Percentiles rank a stretch among this genome's conserved stretches.
Conservation (phyloP, 208 protist genomes). For the Leptomonas pyrrhocoris region DNA sequence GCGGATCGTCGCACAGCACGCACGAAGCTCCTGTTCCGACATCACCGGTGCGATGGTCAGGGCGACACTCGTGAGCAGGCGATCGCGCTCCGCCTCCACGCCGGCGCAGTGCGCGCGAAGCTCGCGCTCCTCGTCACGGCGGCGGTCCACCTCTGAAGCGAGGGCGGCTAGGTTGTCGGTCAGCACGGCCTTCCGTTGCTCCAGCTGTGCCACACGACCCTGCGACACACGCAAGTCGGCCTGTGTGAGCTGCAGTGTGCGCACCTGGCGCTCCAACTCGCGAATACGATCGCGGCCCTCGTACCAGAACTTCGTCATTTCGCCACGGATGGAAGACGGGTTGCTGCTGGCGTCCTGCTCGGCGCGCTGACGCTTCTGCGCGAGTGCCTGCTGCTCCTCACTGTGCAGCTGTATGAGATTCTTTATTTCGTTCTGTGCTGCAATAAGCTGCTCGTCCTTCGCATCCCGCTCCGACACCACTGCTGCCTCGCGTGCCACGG, state of each 20-base stretch:
- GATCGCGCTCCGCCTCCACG: constrained; percentile 72
- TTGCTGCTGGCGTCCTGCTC: constrained; percentile 46
- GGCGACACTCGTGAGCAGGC: constrained; percentile 40
- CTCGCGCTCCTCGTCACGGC: constrained; percentile 60
- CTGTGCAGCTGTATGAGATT: constrained; percentile 38
- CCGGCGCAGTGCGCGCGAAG: constrained; percentile 59
- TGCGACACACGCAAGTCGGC: constrained; percentile 44
- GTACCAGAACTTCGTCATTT: constrained; percentile 75
- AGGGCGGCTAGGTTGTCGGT: constrained; percentile 52
- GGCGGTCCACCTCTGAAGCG: constrained; percentile 50
- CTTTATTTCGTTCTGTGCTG: constrained; percentile 22
- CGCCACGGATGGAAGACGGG: constrained; percentile 60
- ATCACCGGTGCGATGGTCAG: constrained; percentile 19
- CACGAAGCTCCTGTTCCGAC: constrained; percentile 41
- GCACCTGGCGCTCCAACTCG: constrained; percentile 45
- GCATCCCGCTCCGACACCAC: constrained; percentile 15
- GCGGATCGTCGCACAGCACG: constrained; percentile 54
- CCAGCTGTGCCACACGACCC: constrained; percentile 59
- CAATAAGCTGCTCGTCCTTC: constrained; percentile 24
- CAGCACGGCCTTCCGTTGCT: constrained; percentile 46
- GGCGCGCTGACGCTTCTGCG: constrained; percentile 51
- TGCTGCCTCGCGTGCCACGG: constrained; percentile 24
- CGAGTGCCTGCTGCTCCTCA: constrained; percentile 30
- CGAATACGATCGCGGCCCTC: constrained; percentile 60
- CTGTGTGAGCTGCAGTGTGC: constrained; percentile 42